A percentile compares a stretch with the other conserved stretches of the same genome.
phyloP scores from a whole-genome alignment of 1,139 yeast species.

The Yamadazyma mexicana region DNA sequence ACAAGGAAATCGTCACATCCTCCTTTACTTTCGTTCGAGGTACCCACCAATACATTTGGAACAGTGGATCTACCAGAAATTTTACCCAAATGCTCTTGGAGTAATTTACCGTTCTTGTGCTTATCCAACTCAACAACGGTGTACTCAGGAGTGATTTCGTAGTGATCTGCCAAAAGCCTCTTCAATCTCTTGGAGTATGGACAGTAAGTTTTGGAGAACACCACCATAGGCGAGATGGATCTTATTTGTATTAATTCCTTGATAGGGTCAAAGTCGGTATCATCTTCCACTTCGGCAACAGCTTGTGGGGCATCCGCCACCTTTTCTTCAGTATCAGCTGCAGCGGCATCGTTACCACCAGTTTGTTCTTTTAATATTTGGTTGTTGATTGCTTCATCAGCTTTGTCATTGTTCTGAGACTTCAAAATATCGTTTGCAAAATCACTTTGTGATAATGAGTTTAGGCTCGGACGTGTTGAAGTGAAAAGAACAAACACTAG shows the following conservation, averaged over 20 bases:
- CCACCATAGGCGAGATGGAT: constrained; percentile 64
- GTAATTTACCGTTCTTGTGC: constrained; percentile 63
- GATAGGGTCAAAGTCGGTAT: constrained; percentile 52
- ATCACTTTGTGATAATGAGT: constrained; percentile 4
- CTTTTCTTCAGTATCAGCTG: constrained; percentile 4
- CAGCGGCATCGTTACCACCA: constrained; percentile 5
- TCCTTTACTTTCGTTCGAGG: constrained; percentile 56
- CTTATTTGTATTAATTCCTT: constrained; percentile 61
- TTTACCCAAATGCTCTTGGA: constrained; percentile 59
- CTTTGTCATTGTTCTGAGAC: constrained; percentile 34
- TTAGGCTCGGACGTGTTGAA: constrained; percentile 4
- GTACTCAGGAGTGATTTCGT: constrained; percentile 72
- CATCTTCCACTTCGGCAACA: constrained; percentile 6
- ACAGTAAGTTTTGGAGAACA: constrained; percentile 70
- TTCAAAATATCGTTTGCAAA: constrained; percentile 23
- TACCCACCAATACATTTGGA: constrained; percentile 68
- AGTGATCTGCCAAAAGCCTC: constrained; percentile 59
- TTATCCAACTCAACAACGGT: constrained; percentile 78
- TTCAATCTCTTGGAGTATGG: constrained; percentile 78
- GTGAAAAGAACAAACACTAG: constrained; percentile 19
- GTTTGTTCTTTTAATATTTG: constrained; percentile 32
- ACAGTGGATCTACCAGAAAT: constrained; percentile 67
- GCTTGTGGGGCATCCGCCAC: constrained; percentile 6
- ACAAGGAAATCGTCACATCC: constrained; percentile 77
- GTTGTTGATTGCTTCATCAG: constrained; percentile 42